Evolutionary conservation across 352 stramenopile genomes (phyloP).

Genomic region (Phytophthora pinifolia): DNA sequence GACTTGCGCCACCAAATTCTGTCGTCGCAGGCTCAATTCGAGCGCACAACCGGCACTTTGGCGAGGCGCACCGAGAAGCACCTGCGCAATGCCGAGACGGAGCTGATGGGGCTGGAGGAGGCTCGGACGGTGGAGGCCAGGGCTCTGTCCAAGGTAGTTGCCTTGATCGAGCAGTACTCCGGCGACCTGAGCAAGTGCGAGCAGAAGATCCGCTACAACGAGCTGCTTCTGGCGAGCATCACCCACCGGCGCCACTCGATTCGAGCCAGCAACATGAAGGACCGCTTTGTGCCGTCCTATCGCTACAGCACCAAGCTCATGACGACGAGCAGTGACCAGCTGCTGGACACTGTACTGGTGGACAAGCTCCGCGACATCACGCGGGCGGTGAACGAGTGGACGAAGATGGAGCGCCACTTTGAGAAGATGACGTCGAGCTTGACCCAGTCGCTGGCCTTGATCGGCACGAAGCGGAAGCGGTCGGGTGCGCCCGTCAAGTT

Average conservation of each 20-base stretch:
- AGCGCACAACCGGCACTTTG: conserved; percentile 55
- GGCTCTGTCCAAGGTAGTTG: conserved; percentile 49
- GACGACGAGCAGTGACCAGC: conserved; percentile 65
- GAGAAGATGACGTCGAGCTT: conserved; percentile 60
- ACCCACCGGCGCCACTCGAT: conserved; percentile 67
- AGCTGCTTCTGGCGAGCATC: conserved; percentile 66
- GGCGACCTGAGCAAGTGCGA: conserved; percentile 53
- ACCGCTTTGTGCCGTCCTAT: conserved; percentile 70
- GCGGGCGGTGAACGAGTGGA: conserved; percentile 68
- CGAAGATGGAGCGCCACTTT: conserved; percentile 73
- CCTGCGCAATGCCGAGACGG: conserved; percentile 47
- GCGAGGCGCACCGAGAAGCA: conserved; percentile 58
- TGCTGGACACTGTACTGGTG: conserved; percentile 70
- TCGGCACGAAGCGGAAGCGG: conserved; percentile 49
- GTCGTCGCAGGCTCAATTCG: conserved; percentile 64
- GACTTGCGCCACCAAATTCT: conserved; percentile 77
- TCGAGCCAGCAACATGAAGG: conserved; percentile 58
- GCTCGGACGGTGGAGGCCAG: conserved; percentile 39
- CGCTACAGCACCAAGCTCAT: conserved; percentile 67
- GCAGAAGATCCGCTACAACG: conserved; percentile 52
- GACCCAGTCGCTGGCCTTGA: conserved; percentile 45
- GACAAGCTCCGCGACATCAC: conserved; percentile 68
- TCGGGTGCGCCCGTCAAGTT: conserved; percentile 23
- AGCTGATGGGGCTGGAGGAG: conserved; percentile 68
- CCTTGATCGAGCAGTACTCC: conserved; percentile 57